Evolutionary conservation across 345 rosid species (phyloP), one percentile per base, ranked within the genome.

Genomic region (Punica granatum): DNA sequence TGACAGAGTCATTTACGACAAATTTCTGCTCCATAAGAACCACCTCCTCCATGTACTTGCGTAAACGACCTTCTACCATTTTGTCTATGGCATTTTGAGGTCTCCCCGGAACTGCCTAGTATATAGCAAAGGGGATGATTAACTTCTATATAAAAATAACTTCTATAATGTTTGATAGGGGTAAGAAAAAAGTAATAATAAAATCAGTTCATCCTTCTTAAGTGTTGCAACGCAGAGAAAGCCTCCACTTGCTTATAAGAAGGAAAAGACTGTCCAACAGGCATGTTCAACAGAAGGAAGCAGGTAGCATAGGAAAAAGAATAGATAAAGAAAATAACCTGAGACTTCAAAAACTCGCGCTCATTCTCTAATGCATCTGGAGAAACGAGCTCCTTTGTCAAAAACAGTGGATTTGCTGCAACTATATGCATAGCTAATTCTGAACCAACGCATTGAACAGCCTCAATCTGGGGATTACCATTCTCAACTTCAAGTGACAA

Each of bases 381-480:
- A 15, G 90, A 77, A 62, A 94, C 93, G 31, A 77, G 75, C 70
- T 91, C 98, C 79, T 82, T 94, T 16, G 85, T 76, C 65, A 94
- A 69, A 77, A 89, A 89, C 13, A 89, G 82, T 53, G 99, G 99
- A 76, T 83, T 94, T 64, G 95, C 76, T 64, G 99, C 99, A 69
- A 94, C 99, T 37, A 91, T 76, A 78, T 94, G 99, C 99, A 94
- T 91, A 35, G 97, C 99, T 83, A 94, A 71, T 70, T 94, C 96
- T 67, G 92, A 86, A 69, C 99, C 98, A 73, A 86, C 86, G 60
- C 68, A 85, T 61, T 85, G 84, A 58, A 91, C 43, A 23, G 87
- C 86, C 63, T 89, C 96, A 70, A 79, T 67, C 44, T 73, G 82
- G 69, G 83, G 70, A 70, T 43, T 82, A 66, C 70, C 80, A 46